Base-by-base conservation (phyloP, 805 yeast genomes). In the Zygosaccharomyces pseudorouxii region DNA sequence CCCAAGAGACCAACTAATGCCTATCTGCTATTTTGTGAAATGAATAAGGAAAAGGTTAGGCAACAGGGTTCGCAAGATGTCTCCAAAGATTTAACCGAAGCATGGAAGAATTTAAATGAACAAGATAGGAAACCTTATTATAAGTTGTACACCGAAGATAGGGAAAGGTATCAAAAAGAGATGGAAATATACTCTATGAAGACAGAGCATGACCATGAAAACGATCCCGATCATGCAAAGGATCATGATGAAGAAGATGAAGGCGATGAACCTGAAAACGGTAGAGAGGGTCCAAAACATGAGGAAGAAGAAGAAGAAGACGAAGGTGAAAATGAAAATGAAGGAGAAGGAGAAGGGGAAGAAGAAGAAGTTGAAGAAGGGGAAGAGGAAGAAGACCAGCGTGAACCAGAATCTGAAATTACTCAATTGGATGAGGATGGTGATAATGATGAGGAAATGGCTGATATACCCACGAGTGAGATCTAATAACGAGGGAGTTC, bases 1-100 rank as follows among this genome's bases (percentile, higher is more conserved):
- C 97, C 97, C 18, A 88, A 86, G 58, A 75, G 95, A 59, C 96
- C 97, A 5, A 84, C 93, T 3, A 90, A 89, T 65, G 96, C 97
- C 4, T 90, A 89, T 60, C 72, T 88, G 53, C 78, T 88, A 47
- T 89, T 85, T 62, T 90, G 97, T 68, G 97, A 90, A 50, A 70
- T 78, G 70, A 95, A 88, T 60, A 86, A 86, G 66, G 96, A 87
- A 41, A 73, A 77, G 43, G 76, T 88, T 33, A 80, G 79, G 52
- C 74, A 76, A 44, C 79, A 77, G 52, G 82, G 81, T 8, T 72
- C 74, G 27, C 69, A 69, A 35, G 97, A 90, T 62, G 72, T 87
- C 39, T 83, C 95, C 2, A 83, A 79, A 59, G 84, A 84, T 12
- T 72, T 90, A 71, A 81, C 95, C 1, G 96, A 87, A 53, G 82